phyloP scores from a whole-genome alignment of 179 eudicot genomes.

The Dionaea muscipula region DNA sequence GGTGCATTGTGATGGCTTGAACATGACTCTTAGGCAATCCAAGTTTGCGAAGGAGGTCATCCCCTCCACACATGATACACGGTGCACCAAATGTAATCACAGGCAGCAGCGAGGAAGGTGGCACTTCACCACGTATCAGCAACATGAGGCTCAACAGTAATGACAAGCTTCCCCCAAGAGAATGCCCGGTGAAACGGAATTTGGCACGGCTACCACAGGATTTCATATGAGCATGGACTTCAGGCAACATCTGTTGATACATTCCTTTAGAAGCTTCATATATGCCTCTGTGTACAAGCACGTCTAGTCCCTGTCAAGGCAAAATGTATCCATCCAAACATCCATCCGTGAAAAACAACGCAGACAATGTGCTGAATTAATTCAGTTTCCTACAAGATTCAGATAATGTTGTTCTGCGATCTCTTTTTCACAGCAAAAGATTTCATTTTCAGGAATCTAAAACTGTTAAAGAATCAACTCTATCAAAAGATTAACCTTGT shows the following conservation, averaged over 20 bases:
- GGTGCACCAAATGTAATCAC: slow-evolving; percentile 88
- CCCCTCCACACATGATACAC: slow-evolving; percentile 86
- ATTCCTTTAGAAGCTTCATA: slow-evolving; percentile 97
- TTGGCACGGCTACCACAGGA: slow-evolving; percentile 57
- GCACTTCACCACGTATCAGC: slow-evolving; percentile 74
- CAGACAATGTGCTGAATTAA: no score
- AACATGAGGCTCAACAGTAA: slow-evolving; percentile 78
- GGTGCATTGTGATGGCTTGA: slow-evolving; percentile 76
- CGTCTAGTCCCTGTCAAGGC: slow-evolving; percentile 57
- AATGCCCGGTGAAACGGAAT: slow-evolving; percentile 91
- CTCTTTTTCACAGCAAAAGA: no score
- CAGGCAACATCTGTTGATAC: slow-evolving; percentile 88
- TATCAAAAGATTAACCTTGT: no score
- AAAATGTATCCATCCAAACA: background rate
- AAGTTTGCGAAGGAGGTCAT: slow-evolving; percentile 49
- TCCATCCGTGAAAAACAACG: background rate
- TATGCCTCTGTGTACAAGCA: slow-evolving; percentile 86
- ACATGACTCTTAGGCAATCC: slow-evolving; percentile 71
- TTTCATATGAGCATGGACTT: slow-evolving; percentile 52
- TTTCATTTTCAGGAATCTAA: no score
- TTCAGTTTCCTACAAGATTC: no score
- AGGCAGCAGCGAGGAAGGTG: slow-evolving; percentile 68
- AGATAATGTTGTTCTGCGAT: no score
- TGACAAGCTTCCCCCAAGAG: slow-evolving; percentile 92
- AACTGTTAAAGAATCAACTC: background rate